Evolutionary conservation across 805 yeast genomes (phyloP), one percentile per base, ranked within the genome.

Genomic region (Lipomyces yamadae): DNA sequence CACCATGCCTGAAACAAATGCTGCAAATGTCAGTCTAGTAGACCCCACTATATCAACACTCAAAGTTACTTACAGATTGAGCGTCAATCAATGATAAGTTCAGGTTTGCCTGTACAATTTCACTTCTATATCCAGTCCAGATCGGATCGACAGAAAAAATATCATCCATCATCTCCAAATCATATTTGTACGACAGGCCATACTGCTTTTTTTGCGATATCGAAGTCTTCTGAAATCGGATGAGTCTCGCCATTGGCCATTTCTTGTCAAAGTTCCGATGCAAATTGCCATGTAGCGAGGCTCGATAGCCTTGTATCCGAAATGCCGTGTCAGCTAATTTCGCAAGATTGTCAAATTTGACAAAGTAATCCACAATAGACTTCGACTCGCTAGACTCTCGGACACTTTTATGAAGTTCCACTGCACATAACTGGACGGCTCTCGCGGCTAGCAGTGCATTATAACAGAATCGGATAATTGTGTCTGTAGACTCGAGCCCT

Each of bases 1-100:
- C 94, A 92, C 84, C 91, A 86, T 0, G 96, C 84, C 72, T 88
- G 88, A 2, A 91, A 89, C 29, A 90, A 84, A 3, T 85, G 70
- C 66, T 59, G 33, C 10, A n/a, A 18, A 35, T 18, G 59, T 55
- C 39, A 63, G 52, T 32, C 15, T 2, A 56, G 24, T 35, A 18
- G 34, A 5, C 33, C 1, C 34, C 37, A 45, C 24, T 4, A 39
- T 8, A 18, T 24, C 52, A 18, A 24, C 11, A n/a, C 48, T 8
- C 42, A 11, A 24, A 53, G 24, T 15, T 13, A 63, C 67, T 58
- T 52, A 66, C 80, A 15, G 88, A 80, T 73, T 92, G 96, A 0
- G 93, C 83, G 53, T 86, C 82, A 6, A 86, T 82, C 71, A 82
- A 83, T 68, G 91, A 91, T 59, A 86, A 74, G 72, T 88, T 88